Evolutionary conservation across 768 basidiomycete species (phyloP).

Genomic region (Cubamyces sp.): DNA sequence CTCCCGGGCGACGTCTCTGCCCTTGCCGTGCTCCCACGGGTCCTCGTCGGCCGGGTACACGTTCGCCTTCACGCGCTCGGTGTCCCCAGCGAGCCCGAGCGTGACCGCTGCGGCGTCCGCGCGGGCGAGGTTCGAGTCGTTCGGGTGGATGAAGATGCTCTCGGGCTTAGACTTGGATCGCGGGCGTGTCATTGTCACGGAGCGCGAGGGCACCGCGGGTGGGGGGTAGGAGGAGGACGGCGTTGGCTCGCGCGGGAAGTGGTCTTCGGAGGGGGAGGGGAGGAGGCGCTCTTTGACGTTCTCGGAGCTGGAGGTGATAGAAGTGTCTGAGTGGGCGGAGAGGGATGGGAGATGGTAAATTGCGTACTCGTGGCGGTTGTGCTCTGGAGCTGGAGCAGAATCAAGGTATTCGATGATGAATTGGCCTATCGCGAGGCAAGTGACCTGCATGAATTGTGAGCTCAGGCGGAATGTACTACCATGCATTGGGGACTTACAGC

Average conservation of each 20-base stretch:
- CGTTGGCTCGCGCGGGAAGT: slow-evolving; percentile 14
- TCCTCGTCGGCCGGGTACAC: slow-evolving; percentile 40
- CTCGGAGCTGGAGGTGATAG: slow-evolving; percentile 25
- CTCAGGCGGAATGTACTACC: not conserved
- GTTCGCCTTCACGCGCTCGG: slow-evolving; percentile 49
- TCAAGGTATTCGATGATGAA: slow-evolving; percentile 54
- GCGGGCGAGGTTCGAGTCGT: slow-evolving; percentile 64
- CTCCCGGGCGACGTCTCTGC: slow-evolving; percentile 52
- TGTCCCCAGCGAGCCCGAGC: slow-evolving; percentile 51
- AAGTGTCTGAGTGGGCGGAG: slow-evolving; percentile 8
- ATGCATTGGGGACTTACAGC: slow-evolving; percentile 42
- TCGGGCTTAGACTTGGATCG: slow-evolving; percentile 60
- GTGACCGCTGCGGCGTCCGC: slow-evolving; percentile 65
- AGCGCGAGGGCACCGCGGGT: not conserved
- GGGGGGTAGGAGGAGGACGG: slow-evolving; percentile 27
- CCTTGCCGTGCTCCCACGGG: slow-evolving; percentile 56
- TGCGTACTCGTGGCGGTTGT: slow-evolving; percentile 23
- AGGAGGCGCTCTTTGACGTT: slow-evolving; percentile 34
- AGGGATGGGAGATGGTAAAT: not conserved
- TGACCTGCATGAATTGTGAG: slow-evolving; percentile 44
- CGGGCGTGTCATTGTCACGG: slow-evolving; percentile 35
- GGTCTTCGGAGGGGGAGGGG: slow-evolving; percentile 18
- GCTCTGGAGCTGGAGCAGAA: slow-evolving; percentile 4
- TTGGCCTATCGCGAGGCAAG: slow-evolving; percentile 60
- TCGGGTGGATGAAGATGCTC: slow-evolving; percentile 65